Evolutionary conservation across 2,329 filamentous ascomycete genomes (phyloP).

Genomic region (Aspergillus niger): DNA sequence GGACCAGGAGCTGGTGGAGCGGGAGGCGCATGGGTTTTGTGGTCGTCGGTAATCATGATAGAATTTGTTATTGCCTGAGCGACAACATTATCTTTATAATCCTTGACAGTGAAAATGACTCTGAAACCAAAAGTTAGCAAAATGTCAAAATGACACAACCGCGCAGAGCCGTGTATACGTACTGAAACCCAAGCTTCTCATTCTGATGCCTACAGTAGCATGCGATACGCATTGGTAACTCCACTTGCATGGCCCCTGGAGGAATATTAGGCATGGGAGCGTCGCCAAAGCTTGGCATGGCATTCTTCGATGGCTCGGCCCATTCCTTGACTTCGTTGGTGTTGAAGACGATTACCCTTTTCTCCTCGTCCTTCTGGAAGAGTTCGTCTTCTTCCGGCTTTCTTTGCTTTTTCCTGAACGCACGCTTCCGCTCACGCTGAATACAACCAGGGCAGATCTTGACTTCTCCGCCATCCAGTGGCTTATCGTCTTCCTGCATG

Average conservation of each 20-base stretch:
- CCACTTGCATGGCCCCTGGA: slow-evolving; percentile 71
- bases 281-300: slow-evolving; percentile 49
- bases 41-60: slow-evolving; percentile 97
- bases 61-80: slow-evolving; percentile 83
- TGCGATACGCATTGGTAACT: slow-evolving; percentile 90
- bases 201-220: slow-evolving; percentile 96
- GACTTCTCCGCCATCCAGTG: slow-evolving; percentile 89
- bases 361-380: slow-evolving; percentile 78
- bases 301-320: slow-evolving; percentile 62
- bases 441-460: slow-evolving; percentile 92
- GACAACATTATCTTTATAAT: slow-evolving; percentile 72
- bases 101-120: slow-evolving; percentile 93
- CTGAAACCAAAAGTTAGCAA: slow-evolving; percentile 34
- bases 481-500: slow-evolving; percentile 67
- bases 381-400: slow-evolving; percentile 89
- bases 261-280: slow-evolving; percentile 35
- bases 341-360: slow-evolving; percentile 87
- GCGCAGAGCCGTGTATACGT: slow-evolving; percentile 24
- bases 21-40: slow-evolving; percentile 73
- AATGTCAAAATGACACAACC: not conserved
- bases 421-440: slow-evolving; percentile 84
- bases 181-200: slow-evolving; percentile 85
- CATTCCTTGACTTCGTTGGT: slow-evolving; percentile 84
- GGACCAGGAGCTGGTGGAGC: slow-evolving; percentile 38
- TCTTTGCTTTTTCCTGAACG: slow-evolving; percentile 88